These are phyloP conservation scores for Blepharisma stoltei DNA, from an alignment of 73 alveolate genomes.

Conservation along the genomic window DNA sequence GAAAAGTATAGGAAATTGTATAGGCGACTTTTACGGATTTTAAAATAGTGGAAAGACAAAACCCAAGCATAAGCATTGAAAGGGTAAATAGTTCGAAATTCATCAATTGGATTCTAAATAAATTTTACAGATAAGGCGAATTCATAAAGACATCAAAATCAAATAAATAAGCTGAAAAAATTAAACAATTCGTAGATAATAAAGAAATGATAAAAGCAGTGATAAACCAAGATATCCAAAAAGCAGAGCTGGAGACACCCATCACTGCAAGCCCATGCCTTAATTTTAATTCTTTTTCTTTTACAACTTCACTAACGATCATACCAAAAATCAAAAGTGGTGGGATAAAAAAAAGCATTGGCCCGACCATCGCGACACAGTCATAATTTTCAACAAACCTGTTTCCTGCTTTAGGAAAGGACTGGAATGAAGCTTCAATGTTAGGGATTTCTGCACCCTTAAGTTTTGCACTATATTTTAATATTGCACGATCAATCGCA, in stretches of 20 bases:
- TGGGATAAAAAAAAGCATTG: slow-evolving; percentile 53
- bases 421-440: slow-evolving; percentile 25
- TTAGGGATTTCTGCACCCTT: neutral
- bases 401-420: slow-evolving; percentile 54
- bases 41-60: neutral
- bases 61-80: slow-evolving; percentile 17
- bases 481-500: slow-evolving; percentile 27
- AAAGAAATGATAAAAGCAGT: slow-evolving; percentile 43
- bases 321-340: slow-evolving; percentile 53
- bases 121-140: slow-evolving; percentile 20
- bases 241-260: slow-evolving; percentile 52
- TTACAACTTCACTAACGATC: slow-evolving; percentile 54
- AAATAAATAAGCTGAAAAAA: slow-evolving; percentile 14
- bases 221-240: slow-evolving; percentile 67
- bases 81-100: neutral
- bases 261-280: slow-evolving; percentile 61
- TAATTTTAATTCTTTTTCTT: slow-evolving; percentile 62
- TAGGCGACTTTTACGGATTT: slow-evolving; percentile 11
- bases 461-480: neutral
- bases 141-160: slow-evolving; percentile 1
- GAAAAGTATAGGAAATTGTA: slow-evolving; percentile 18
- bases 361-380: slow-evolving; percentile 53
- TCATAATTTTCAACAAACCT: slow-evolving; percentile 46
- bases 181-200: neutral
- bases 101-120: neutral